Conservation (phyloP, 139 green algal genomes). For the Chlorokybus atmophyticus region DNA sequence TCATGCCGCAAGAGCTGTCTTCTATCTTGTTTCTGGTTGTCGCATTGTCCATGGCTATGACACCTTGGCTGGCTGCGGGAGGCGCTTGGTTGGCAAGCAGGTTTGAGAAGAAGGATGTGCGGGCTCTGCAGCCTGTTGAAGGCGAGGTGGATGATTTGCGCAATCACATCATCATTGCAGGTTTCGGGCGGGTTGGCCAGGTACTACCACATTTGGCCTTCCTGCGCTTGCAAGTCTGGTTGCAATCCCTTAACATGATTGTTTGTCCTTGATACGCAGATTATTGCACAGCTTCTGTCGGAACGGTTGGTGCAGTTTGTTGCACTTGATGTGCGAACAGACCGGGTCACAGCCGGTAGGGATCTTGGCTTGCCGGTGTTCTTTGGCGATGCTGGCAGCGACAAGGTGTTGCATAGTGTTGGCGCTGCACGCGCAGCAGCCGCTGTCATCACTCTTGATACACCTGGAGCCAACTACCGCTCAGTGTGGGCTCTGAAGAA, state of each 20-base stretch:
- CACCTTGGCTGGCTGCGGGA: conserved; percentile 77
- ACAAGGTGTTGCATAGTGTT: conserved; percentile 58
- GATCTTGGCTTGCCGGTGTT: conserved; percentile 83
- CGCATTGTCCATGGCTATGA: conserved; percentile 90
- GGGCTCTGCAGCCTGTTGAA: conserved; percentile 63
- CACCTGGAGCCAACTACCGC: conserved; percentile 43
- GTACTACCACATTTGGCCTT: not conserved
- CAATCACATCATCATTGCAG: conserved; percentile 85
- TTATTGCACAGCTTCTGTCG: conserved; percentile 82
- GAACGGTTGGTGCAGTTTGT: conserved; percentile 96
- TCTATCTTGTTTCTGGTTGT: conserved; percentile 90
- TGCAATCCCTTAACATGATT: not conserved
- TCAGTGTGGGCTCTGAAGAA: conserved; percentile 77
- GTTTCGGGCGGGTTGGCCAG: conserved; percentile 62
- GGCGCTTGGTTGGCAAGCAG: conserved; percentile 56
- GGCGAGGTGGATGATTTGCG: conserved; percentile 57
- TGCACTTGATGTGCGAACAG: conserved; percentile 72
- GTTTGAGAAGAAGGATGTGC: conserved; percentile 55
- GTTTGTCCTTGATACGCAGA: conserved; percentile 44
- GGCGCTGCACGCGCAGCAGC: conserved; percentile 62
- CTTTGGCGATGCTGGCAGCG: conserved; percentile 87
- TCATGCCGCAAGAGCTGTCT: conserved; percentile 50
- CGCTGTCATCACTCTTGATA: conserved; percentile 85
- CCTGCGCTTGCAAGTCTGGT: not conserved
- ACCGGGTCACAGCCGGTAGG: conserved; percentile 45